Evolutionary conservation across 257 asterid species (phyloP).

Genomic region (Linderniella brevidens): DNA sequence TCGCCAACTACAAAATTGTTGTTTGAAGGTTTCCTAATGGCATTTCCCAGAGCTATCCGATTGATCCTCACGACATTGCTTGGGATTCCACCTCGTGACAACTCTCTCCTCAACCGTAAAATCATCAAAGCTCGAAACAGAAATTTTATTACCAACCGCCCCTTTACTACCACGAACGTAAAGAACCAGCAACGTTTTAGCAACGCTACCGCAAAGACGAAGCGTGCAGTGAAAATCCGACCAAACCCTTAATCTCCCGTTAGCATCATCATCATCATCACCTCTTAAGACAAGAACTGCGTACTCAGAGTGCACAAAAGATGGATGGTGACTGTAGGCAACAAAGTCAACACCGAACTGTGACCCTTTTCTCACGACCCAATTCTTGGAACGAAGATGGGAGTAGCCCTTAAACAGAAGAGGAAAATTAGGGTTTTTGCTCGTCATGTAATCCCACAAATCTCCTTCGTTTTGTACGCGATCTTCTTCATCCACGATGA

Average conservation of each 20-base stretch:
- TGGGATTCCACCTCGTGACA: slow-evolving; percentile 55
- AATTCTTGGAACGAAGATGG: slow-evolving; percentile 67
- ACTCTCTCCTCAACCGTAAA: slow-evolving; percentile 41
- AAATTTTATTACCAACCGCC: slow-evolving; percentile 3
- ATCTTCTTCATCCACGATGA: slow-evolving; percentile 23
- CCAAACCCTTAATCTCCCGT: slow-evolving; percentile 59
- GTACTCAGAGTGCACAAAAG: slow-evolving; percentile 77
- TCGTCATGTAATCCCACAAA: slow-evolving; percentile 31
- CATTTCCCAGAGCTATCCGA: too few species aligned
- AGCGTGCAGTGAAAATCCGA: slow-evolving; percentile 72
- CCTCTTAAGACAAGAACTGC: slow-evolving; percentile 35
- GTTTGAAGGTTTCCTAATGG: too few species aligned
- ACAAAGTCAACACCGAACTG: slow-evolving; percentile 75
- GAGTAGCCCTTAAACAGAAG: slow-evolving; percentile 35
- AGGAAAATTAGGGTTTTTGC: slow-evolving; percentile 24
- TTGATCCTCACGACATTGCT: slow-evolving; percentile 32
- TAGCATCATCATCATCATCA: slow-evolving; percentile 13
- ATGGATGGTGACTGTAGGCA: slow-evolving; percentile 73
- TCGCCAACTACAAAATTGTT: too few species aligned
- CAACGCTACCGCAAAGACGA: slow-evolving; percentile 76
- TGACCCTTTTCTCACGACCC: slow-evolving; percentile 62
- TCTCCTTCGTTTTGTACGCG: slow-evolving; percentile 19
- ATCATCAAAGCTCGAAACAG: slow-evolving; percentile 23
- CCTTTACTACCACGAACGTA: slow-evolving; percentile 11
- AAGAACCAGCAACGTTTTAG: slow-evolving; percentile 54